These are phyloP conservation scores for Botrytis pseudocinerea DNA, from an alignment of 2,329 filamentous ascomycete species.

Conservation along the genomic window DNA sequence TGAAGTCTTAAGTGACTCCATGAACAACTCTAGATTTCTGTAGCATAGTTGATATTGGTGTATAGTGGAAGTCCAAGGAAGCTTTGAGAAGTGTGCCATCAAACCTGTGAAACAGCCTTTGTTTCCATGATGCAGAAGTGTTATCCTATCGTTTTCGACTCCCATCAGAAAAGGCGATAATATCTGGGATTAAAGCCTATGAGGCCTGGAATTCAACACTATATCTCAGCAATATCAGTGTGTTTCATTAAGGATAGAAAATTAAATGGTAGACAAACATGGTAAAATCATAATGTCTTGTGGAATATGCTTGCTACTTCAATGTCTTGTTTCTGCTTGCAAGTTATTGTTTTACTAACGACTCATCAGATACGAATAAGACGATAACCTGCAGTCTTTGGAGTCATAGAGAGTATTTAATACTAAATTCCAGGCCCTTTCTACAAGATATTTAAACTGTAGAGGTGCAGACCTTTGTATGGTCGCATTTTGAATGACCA, in stretches of 20 bases:
- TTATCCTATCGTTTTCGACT: too few relatives aligned
- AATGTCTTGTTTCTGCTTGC: not conserved
- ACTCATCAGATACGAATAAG: not conserved
- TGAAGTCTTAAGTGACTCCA: too few relatives aligned
- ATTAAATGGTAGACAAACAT: rapidly evolving
- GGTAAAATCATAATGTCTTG: not conserved
- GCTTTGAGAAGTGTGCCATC: too few relatives aligned
- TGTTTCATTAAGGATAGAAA: not conserved
- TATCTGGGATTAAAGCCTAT: not conserved
- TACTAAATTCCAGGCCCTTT: not conserved
- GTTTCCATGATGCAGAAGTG: too few relatives aligned
- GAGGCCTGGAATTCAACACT: rapidly evolving
- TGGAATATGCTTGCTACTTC: not conserved
- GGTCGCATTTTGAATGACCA: not conserved
- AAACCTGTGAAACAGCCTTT: too few relatives aligned
- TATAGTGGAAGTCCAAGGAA: too few relatives aligned
- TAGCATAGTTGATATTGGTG: too few relatives aligned
- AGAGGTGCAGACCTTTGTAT: not conserved
- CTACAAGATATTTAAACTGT: not conserved
- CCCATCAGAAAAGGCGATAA: not conserved
- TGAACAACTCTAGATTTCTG: too few relatives aligned
- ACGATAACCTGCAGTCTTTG: not conserved
- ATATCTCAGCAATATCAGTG: not conserved
- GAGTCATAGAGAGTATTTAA: rapidly evolving
- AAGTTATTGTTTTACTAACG: not conserved